Evolutionary conservation across 306 rosid species (phyloP).

Genomic region (Luffa aegyptiaca): DNA sequence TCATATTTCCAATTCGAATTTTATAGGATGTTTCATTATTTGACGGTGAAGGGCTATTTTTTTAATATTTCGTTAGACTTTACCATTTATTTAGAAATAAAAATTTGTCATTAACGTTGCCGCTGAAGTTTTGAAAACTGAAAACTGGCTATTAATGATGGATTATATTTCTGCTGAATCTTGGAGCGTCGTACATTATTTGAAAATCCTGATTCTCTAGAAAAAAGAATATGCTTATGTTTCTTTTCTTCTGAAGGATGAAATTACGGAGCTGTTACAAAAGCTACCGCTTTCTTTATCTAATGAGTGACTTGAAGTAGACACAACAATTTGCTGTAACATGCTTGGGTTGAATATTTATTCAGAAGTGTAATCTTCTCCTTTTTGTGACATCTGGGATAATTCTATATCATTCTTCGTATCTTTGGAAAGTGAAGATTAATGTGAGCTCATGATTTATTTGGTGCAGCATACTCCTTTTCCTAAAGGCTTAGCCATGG

Average conservation of each 20-base stretch:
- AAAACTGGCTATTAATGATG: background rate
- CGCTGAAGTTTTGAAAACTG: background rate
- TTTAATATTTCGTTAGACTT: background rate
- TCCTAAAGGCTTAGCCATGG: background rate
- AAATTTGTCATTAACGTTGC: background rate
- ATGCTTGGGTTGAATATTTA: background rate
- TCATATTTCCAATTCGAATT: background rate
- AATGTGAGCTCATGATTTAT: background rate
- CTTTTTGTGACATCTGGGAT: background rate
- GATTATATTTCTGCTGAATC: background rate
- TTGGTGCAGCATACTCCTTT: background rate
- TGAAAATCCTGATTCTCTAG: background rate
- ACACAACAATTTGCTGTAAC: background rate
- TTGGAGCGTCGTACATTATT: background rate
- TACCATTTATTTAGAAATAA: background rate
- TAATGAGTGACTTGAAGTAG: background rate
- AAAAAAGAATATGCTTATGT: background rate
- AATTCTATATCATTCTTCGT: background rate
- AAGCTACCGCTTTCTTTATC: background rate
- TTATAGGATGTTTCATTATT: background rate
- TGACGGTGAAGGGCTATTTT: background rate
- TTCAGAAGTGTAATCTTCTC: background rate
- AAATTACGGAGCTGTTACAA: background rate
- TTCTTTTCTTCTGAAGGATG: background rate
- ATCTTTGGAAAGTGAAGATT: background rate